Evolutionary conservation across 768 basidiomycete species (phyloP).

Genomic region (Pleurotus ostreatus): DNA sequence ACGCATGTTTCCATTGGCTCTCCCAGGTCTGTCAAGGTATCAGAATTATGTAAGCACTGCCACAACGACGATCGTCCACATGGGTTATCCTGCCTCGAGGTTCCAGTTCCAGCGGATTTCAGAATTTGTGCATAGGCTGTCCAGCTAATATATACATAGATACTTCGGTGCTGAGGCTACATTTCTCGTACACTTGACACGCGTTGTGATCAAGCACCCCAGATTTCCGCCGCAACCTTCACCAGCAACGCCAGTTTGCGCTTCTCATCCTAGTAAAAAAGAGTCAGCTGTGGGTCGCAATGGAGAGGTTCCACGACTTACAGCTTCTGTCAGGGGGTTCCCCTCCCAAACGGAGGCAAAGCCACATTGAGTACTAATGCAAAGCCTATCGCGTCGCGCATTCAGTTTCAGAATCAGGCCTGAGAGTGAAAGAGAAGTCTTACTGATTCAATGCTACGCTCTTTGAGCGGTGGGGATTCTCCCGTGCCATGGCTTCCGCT

Average conservation of each 20-base stretch:
- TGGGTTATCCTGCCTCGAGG: too few species aligned
- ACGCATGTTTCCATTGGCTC: neutral
- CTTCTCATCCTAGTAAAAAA: constrained; percentile 36
- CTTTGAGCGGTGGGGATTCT: constrained; percentile 37
- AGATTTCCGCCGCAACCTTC: constrained; percentile 43
- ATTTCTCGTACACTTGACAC: too few species aligned
- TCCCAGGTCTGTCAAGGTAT: neutral
- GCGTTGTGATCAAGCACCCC: constrained; percentile 21
- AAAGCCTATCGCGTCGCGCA: constrained; percentile 31
- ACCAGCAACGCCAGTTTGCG: constrained; percentile 43
- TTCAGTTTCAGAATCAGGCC: constrained; percentile 3
- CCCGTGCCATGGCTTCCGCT: constrained; percentile 42
- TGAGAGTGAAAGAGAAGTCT: constrained; percentile 13
- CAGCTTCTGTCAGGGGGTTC: constrained; percentile 49
- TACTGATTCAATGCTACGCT: constrained; percentile 52
- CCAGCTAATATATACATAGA: too few species aligned
- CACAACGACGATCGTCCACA: too few species aligned
- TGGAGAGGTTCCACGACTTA: constrained; percentile 13
- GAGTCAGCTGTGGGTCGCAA: neutral
- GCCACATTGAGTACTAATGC: constrained; percentile 61
- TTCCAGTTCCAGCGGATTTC: neutral
- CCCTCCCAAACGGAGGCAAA: constrained; percentile 59
- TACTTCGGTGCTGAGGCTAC: too few species aligned
- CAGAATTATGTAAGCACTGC: neutral
- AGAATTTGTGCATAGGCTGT: too few species aligned